Conservation (phyloP, 306 rosid genomes). For the Crotalaria pallida region DNA sequence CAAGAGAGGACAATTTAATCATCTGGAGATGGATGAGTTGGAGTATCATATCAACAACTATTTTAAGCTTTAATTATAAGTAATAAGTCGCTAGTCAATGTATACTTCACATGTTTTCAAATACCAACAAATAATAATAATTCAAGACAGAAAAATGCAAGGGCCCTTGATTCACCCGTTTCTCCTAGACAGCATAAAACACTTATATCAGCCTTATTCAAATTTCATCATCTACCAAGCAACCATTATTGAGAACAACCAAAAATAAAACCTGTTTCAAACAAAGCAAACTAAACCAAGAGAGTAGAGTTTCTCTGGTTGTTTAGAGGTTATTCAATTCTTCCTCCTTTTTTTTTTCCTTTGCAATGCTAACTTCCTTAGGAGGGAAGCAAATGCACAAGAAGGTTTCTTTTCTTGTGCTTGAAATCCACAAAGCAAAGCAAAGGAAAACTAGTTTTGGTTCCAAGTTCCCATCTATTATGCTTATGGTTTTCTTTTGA, state of each 20-base stretch:
- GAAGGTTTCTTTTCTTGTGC: conserved; percentile 22
- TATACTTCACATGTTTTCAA: no score
- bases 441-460: conserved; percentile 23
- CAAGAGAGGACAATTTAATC: conserved; percentile 34
- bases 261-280: conserved; percentile 24
- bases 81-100: no score
- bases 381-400: conserved; percentile 12
- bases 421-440: conserved; percentile 21
- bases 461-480: conserved; percentile 19
- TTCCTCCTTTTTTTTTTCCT: conserved; percentile 21
- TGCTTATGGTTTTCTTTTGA: conserved; percentile 26
- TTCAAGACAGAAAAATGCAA: conserved; percentile 21
- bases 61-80: conserved; percentile 21
- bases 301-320: conserved; percentile 32
- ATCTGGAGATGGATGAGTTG: conserved; percentile 16
- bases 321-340: conserved; percentile 31
- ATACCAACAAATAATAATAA: conserved; percentile 17
- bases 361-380: conserved; percentile 26
- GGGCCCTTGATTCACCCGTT: conserved; percentile 24
- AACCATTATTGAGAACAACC: conserved; percentile 19
- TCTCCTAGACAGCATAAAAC: conserved; percentile 37
- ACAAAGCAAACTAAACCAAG: conserved; percentile 28
- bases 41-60: conserved; percentile 25
- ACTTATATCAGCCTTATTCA: conserved; percentile 36
- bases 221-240: conserved; percentile 22